Evolutionary conservation across 805 yeast species (phyloP), one percentile per base, ranked within the genome.

Genomic region (Lipomyces yamadae): DNA sequence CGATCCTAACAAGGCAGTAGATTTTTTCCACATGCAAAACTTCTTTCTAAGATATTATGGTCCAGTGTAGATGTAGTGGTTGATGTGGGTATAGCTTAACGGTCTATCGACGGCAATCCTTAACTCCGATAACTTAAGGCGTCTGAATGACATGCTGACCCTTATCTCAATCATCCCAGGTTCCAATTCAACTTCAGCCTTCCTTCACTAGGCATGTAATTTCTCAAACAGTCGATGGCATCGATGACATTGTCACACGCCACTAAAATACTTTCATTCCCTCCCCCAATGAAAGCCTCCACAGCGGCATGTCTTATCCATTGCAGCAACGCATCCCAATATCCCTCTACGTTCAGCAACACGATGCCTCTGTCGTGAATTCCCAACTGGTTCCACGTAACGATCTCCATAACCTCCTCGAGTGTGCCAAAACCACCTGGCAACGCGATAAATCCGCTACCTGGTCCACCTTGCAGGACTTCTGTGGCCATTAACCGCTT

Each of bases 341-440:
- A 92, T 0, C 97, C 97, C 77, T 89, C 83, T 63, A 88, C 83
- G 78, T 92, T 92, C 79, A 87, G 87, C 54, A 92, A 75, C 15
- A 92, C 88, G 73, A 92, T 86, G 35, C 97, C 97, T 77, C 89
- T 89, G 69, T 82, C 80, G 77, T 92, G 97, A 71, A 92, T 91
- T 42, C 93, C 95, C 73, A 92, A 82, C 81, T 92, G 97, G 60
- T 87, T 86, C 97, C 97, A 92, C 3, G 97, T 92, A 66, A 89
- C 89, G 63, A 91, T 89, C 80, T 92, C 97, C 88, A 91, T 87
- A 69, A 92, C 81, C 79, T 92, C 97, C 78, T 92, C 97, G 75
- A 91, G 79, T 6, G 96, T 91, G 60, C 97, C 97, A 76, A 87
- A 91, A 2, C 97, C 97, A 69, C 97, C 97, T 13, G 97, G 97